Base-by-base conservation (phyloP, 2,329 filamentous ascomycete genomes). In the Hypoxylon sp. region DNA sequence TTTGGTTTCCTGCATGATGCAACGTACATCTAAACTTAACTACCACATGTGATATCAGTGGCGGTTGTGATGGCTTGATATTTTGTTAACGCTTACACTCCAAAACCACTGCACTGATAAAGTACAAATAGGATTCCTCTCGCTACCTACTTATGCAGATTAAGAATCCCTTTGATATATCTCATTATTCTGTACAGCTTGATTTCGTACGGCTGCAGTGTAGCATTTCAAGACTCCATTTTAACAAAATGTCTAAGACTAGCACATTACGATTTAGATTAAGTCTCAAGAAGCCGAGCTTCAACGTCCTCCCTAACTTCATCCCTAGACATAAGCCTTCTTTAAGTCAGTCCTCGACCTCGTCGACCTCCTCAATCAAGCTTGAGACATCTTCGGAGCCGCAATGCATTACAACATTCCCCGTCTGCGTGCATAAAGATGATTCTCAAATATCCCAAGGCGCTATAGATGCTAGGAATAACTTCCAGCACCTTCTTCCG, bases 351-450 rank as follows among this genome's bases (percentile, higher is more conserved):
- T 61, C 48, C 17, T 61, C 57, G 6, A 31, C 35, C 11, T 42
- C 48, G 5, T 53, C 57, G 44, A 61, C 46, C 17, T 22, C 57
- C 17, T 31, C 57, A 22, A 44, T 33, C n/a, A 61, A 61, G 37
- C 20, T 61, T n/a, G 57, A 61, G 20, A 61, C 48, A 8, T 31
- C 57, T 20, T 61, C 44, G 14, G 37, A 49, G 10, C 57, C 57
- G 5, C 57, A 61, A 42, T 53, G 33, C n/a, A 61, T 61, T 14
- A 61, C 57, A 2, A 51, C 57, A 30, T 61, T 61, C n/a, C 57
- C 48, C 6, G 57, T 61, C n/a, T 25, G 17, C 13, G 48, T 61
- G n/a, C 57, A 61, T 14, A 51, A 44, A 25, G 57, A 61, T 33
- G 57, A 61, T 10, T 6, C 46, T 11, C 22, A 61, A 10, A 44